Base-by-base conservation (phyloP, 106 monocot genomes). In the Allium sativum region DNA sequence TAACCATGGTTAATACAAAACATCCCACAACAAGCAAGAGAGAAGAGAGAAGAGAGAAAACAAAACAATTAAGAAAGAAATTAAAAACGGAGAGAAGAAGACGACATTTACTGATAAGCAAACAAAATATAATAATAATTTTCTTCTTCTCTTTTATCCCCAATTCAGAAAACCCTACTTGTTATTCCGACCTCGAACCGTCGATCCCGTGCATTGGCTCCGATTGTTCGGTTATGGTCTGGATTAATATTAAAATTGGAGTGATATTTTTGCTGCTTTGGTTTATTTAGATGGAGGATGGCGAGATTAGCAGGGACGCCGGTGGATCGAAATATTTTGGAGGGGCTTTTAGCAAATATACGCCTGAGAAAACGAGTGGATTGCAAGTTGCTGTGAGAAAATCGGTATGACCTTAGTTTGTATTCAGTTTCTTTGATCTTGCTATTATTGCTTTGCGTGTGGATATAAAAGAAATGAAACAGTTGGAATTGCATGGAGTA, bases 241-340 rank as follows among this genome's bases (percentile, higher is more conserved):
- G 60, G 57, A 40, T 4, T 11, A 40, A 10, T 60, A 8, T 8
- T 4, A 0, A 18, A 60, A 8, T 0, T 4, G 13, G 12, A 60
- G 13, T 10, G 60, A 47, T 44, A 60, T 60, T 62, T 62, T 8
- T 8, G 62, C 22, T 14, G 41, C 20, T 21, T 62, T 62, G 44
- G 16, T 40, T n/a, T 18, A 44, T 60, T 52, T 50, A 10, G 64
- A 65, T 65, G 64, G 64, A 51, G 64, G 64, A 65, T 48, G 48
- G 31, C n/a, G 51, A 52, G 22, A 52, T n/a, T 40, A 52, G 50
- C 31, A 65, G 14, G 15, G 52, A 40, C 51, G 52, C 17, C 10
- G 64, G 64, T 65, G 64, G 64, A 52, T 65, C 64, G 31, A 48
- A 16, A 43, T 60, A n/a, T 60, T 60, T 60, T 44, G 60, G 62